Conservation (phyloP, 352 stramenopile species). For the Globisporangium irregulare region DNA sequence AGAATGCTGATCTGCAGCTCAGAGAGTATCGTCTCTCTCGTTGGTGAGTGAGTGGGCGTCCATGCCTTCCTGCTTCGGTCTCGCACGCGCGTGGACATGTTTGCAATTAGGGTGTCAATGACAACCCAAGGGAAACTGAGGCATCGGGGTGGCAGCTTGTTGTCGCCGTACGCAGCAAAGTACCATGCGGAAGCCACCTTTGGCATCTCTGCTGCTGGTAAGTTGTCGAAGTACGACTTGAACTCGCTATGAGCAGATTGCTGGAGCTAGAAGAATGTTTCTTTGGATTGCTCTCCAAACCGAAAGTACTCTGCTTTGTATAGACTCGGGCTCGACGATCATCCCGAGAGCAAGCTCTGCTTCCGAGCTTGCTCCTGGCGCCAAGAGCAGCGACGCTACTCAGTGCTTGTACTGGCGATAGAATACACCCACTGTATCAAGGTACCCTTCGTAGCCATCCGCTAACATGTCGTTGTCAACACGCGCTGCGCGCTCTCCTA, state of each 20-base stretch:
- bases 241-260: constrained; percentile 50
- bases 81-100: constrained; percentile 27
- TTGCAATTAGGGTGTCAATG: constrained; percentile 45
- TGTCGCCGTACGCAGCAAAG: constrained; percentile 53
- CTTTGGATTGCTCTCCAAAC: constrained; percentile 67
- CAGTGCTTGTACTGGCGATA: constrained; percentile 71
- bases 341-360: constrained; percentile 72
- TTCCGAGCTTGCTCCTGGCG: constrained; percentile 61
- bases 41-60: constrained; percentile 24
- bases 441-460: constrained; percentile 46
- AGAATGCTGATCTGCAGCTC: constrained; percentile 64
- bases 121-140: constrained; percentile 80
- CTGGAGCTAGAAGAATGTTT: constrained; percentile 56
- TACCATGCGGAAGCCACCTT: constrained; percentile 74
- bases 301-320: constrained; percentile 79
- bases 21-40: constrained; percentile 34
- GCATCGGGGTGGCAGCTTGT: constrained; percentile 23
- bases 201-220: constrained; percentile 21
- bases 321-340: constrained; percentile 56
- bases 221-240: constrained; percentile 17
- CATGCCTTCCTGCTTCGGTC: constrained; percentile 23
- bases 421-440: constrained; percentile 33
- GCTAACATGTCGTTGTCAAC: constrained; percentile 58
- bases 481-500: constrained; percentile 6
- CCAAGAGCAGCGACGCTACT: constrained; percentile 47